Base-by-base conservation (phyloP, 352 stramenopile genomes). In the Pythium biforme region DNA sequence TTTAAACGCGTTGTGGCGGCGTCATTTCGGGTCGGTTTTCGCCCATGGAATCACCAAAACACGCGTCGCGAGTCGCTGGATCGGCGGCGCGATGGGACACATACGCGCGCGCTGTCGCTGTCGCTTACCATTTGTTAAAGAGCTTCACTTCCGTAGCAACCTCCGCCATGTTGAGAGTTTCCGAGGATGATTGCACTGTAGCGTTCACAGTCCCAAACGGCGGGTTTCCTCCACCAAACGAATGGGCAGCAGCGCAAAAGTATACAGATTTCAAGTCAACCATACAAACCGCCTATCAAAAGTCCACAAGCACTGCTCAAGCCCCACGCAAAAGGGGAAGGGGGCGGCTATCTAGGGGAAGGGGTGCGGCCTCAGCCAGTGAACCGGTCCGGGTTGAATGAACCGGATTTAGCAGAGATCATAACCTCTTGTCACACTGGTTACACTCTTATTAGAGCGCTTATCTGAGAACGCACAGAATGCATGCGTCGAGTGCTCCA, bases 121-220 rank as follows among this genome's bases (percentile, higher is more conserved):
- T 26, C 37, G 81, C 86, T 63, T 94, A 96, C 88, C 89, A 97
- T 73, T 97, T 97, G 88, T 95, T 95, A 79, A 97, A 97, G 72
- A 97, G 86, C 86, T 97, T 97, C 63, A 97, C 89, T 93, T 97
- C 90, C 72, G 78, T 89, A 76, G 85, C 88, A 90, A 92, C 86
- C 90, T 95, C 86, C 79, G 86, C 83, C 86, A 95, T 95, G 80
- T 90, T 92, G 81, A 91, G 81, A 92, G 79, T 90, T 91, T 94
- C 81, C 80, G 81, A 88, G 76, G 82, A 90, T 92, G 83, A 90
- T 88, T 80, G 76, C 66, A 62, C 48, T 65, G 64, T 54, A 61
- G 45, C 22, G 40, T 31, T 31, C 48, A 57, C n/a, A 46, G 43
- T 26, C 50, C 49, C 51, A 59, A 62, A 72, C 55, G 33, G 47